Evolutionary conservation across 202 grass and related monocot species (phyloP), one percentile per base, ranked within the genome.

Genomic region (Hordeum pubiflorum): DNA sequence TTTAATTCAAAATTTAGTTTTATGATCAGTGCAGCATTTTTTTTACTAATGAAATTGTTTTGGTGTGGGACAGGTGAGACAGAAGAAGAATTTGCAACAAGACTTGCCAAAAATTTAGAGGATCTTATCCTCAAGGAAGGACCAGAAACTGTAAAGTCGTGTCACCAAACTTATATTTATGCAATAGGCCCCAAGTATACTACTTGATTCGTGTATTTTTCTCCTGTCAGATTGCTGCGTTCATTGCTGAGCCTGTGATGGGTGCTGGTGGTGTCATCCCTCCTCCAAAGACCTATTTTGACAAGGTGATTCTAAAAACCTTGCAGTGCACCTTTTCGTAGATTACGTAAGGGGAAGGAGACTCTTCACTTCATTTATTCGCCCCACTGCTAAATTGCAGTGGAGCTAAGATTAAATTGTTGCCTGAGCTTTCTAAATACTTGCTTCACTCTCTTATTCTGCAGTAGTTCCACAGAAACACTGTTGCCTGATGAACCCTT

Each of bases 101-200:
- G 95, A 83, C 86, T 98, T 56, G 95, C 92, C 27, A 91, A 86
- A 48, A 98, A 98, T 57, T 93, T 98, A 80, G 96, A 98, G 87
- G 87, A 95, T 76, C 92, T 98, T 83, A 98, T 98, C 61, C 17
- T 95, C 43, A 98, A 98, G 83, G 96, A 98, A 93, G 96, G 96
- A 81, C 96, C 96, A 69, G 92, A 98, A 58, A 98, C 96, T 63
- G 95, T 94, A 78, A 55, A 54, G 52, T 65, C 77, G 77, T 77
- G 20, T 89, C 2, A 15, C 36, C 27, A 60, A 58, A 60, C 36
- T 85, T 89, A 18, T 40, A 65, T 72, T 72, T 54, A 10, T 81
- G 15, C 60, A 37, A 48, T 23, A 85, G 27, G 15, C 26, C 58
- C 29, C 46, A 73, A 64, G 65, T 62, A 58, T 65, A 62, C 44